These are phyloP conservation scores for Pseudisothecium myosuroides DNA, from an alignment of 225 moss, liverwort and hornwort species.

Conservation along the genomic window DNA sequence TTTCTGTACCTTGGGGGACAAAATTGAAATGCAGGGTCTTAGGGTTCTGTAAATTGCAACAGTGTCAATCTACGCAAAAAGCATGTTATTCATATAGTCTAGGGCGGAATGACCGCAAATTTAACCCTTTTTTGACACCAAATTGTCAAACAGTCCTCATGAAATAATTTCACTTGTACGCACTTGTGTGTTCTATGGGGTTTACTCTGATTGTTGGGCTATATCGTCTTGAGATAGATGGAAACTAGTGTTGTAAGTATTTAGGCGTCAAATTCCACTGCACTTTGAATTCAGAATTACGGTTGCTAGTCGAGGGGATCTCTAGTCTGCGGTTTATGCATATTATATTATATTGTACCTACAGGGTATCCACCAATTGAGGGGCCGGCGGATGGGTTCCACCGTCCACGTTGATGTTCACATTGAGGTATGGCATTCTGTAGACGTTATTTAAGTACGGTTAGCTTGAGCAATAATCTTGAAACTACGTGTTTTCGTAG, in stretches of 20 bases:
- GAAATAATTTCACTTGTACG: neutral
- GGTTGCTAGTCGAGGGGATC: neutral
- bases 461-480: neutral
- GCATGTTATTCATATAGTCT: neutral
- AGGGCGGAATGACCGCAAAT: neutral
- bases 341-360: neutral
- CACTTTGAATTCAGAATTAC: neutral
- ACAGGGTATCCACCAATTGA: slow-evolving; percentile 86
- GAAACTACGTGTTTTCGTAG: neutral
- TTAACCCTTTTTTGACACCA: neutral
- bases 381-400: slow-evolving; percentile 93
- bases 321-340: neutral
- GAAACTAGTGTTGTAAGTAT: neutral
- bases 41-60: neutral
- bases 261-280: neutral
- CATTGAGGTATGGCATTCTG: slow-evolving; percentile 57
- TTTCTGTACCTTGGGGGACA: neutral
- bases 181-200: neutral
- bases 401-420: slow-evolving; percentile 87
- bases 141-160: neutral
- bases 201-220: neutral
- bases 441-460: neutral
- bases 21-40: neutral
- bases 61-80: neutral
- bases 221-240: neutral